These are phyloP conservation scores for Papiliotrema nemorosa DNA, from an alignment of 1,284 basidiomycete species.

Conservation along the genomic window DNA sequence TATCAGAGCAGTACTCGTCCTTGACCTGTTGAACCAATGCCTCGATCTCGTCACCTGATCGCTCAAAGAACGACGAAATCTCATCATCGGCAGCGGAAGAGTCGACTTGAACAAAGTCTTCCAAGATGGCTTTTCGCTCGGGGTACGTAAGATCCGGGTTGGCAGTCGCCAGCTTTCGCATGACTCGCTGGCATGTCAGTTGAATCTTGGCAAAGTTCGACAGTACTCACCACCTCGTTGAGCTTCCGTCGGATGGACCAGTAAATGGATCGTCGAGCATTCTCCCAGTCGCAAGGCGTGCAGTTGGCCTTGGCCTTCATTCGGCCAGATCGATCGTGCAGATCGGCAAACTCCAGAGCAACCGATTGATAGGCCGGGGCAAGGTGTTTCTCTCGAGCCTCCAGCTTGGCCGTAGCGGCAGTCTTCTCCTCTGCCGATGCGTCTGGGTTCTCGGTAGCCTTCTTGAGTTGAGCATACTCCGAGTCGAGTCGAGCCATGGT, in stretches of 20 bases:
- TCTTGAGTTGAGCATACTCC: constrained; percentile 77
- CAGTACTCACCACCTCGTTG: constrained; percentile 45
- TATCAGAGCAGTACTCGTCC: constrained; percentile 42
- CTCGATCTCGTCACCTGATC: constrained; percentile 35
- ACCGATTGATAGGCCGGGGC: constrained; percentile 91
- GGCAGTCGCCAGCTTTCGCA: constrained; percentile 46
- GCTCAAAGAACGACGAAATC: constrained; percentile 48
- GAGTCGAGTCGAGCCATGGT: constrained; percentile 93
- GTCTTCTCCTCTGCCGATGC: constrained; percentile 71
- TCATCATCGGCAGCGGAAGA: constrained; percentile 32
- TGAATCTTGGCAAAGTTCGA: too few relatives aligned
- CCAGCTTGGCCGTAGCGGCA: constrained; percentile 63
- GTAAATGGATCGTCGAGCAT: constrained; percentile 90
- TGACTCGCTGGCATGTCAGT: constrained; percentile 33
- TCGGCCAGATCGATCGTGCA: constrained; percentile 85
- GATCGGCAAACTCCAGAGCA: constrained; percentile 90
- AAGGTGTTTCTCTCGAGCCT: constrained; percentile 75
- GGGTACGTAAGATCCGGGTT: constrained; percentile 45
- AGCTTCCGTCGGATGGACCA: constrained; percentile 74
- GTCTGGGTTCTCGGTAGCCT: constrained; percentile 67
- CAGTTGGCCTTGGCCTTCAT: constrained; percentile 98
- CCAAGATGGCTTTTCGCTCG: constrained; percentile 42
- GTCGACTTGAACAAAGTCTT: constrained; percentile 39
- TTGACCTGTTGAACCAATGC: constrained; percentile 33
- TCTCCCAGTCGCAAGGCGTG: constrained; percentile 76